Evolutionary conservation across 1,139 yeast genomes (phyloP).

Genomic region (Lodderomyces parapsilosis): DNA sequence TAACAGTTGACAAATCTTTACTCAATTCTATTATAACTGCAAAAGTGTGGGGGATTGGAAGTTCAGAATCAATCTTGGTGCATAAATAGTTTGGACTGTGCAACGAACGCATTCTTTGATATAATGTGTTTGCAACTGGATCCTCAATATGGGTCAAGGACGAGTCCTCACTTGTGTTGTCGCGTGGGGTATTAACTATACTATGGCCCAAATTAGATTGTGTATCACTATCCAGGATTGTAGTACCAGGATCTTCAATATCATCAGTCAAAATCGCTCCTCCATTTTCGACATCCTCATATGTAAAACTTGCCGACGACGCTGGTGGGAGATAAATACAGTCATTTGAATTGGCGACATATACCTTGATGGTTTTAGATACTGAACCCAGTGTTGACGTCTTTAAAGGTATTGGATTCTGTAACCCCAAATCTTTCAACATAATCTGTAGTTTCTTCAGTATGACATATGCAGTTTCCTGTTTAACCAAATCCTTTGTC

Average conservation of each 20-base stretch:
- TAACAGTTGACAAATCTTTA: conserved; percentile 29
- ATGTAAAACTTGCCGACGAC: conserved; percentile 41
- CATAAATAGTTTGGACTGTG: conserved; percentile 40
- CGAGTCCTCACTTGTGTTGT: background rate
- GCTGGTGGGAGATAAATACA: conserved; percentile 45
- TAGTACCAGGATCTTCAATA: conserved; percentile 2
- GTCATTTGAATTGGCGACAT: conserved; percentile 42
- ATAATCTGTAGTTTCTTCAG: conserved; percentile 34
- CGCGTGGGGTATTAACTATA: background rate
- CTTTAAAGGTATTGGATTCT: conserved; percentile 38
- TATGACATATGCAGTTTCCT: conserved; percentile 38
- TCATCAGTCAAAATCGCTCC: conserved; percentile 19
- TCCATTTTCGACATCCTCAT: conserved; percentile 48
- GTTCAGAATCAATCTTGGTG: conserved; percentile 40
- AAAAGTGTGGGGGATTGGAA: conserved; percentile 48
- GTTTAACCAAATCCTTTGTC: conserved; percentile 40
- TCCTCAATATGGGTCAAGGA: background rate
- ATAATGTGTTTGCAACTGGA: conserved; percentile 3
- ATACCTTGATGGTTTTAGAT: conserved; percentile 31
- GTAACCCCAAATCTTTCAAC: conserved; percentile 41
- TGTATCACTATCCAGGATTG: background rate
- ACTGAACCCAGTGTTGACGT: conserved; percentile 23
- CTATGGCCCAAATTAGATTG: background rate
- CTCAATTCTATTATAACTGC: conserved; percentile 42
- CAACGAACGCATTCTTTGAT: conserved; percentile 17